A percentile compares a stretch with the other conserved stretches of the same genome.
phyloP scores from a whole-genome alignment of 371 early-diverging fungal species.

The Chytridiales sp. region DNA sequence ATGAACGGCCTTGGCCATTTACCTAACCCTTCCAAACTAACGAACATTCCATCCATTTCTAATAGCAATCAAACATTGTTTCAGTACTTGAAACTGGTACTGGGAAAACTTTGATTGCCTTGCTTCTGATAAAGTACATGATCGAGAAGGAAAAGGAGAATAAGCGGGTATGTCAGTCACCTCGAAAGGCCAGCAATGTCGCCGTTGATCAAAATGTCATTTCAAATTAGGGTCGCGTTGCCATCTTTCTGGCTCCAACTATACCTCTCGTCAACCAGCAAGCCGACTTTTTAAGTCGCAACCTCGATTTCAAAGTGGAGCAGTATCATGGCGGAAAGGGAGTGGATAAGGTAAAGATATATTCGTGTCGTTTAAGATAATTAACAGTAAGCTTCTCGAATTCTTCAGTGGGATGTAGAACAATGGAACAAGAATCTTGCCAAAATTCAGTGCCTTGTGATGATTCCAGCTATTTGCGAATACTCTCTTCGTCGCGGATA shows the following conservation, averaged over 20 bases:
- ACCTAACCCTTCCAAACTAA: too few species aligned
- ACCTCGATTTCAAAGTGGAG: constrained; percentile 61
- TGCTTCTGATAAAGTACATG: constrained; percentile 78
- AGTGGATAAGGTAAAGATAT: constrained; percentile 48
- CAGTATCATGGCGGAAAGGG: constrained; percentile 69
- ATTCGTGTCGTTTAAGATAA: not conserved
- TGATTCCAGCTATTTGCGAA: constrained; percentile 85
- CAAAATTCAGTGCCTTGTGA: constrained; percentile 71
- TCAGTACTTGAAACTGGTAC: constrained; percentile 89
- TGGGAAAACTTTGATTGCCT: constrained; percentile 91
- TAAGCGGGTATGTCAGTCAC: not conserved
- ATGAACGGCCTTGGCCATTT: too few species aligned
- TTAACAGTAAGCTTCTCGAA: not conserved
- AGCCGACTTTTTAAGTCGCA: constrained; percentile 62
- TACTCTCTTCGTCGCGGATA: constrained; percentile 72
- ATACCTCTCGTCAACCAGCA: constrained; percentile 89
- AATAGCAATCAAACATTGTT: constrained; percentile 67
- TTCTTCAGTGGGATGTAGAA: constrained; percentile 27
- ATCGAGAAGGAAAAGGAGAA: constrained; percentile 11
- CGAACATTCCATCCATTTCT: too few species aligned
- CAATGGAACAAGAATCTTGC: constrained; percentile 61
- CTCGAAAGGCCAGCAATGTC: too few species aligned
- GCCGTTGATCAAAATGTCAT: too few species aligned
- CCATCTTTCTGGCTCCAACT: constrained; percentile 79
- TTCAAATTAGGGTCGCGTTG: too few species aligned